phyloP scores from a whole-genome alignment of 805 yeast species.

The Kurtzmaniella cleridarum region DNA sequence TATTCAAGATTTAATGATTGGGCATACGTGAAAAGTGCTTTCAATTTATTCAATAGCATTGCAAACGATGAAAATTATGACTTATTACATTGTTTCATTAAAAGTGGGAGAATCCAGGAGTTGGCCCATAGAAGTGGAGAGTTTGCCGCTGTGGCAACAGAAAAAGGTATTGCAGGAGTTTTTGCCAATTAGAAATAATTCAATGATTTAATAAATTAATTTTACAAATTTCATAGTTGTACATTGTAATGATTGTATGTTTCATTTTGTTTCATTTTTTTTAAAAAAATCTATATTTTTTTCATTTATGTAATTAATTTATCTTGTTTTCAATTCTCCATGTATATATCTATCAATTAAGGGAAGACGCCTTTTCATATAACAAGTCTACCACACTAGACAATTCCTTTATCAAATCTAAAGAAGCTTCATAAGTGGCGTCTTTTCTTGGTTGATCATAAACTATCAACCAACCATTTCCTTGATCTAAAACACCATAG shows the following conservation, averaged over 20 bases:
- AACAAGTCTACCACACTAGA: constrained; percentile 83
- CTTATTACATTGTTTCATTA: constrained; percentile 56
- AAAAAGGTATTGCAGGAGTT: constrained; percentile 41
- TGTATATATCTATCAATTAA: constrained; percentile 44
- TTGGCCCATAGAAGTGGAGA: constrained; percentile 51
- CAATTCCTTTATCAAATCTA: constrained; percentile 82
- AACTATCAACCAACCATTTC: constrained; percentile 93
- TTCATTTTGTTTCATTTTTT: constrained; percentile 3
- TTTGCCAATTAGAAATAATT: constrained; percentile 16
- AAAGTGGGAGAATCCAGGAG: constrained; percentile 50
- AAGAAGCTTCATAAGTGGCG: constrained; percentile 80
- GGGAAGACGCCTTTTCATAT: constrained; percentile 86
- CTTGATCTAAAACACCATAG: constrained; percentile 95
- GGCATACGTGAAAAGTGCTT: constrained; percentile 50
- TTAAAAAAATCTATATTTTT: constrained; percentile 1
- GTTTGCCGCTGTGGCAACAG: constrained; percentile 48
- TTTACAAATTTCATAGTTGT: not conserved
- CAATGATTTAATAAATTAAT: not conserved
- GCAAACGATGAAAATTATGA: constrained; percentile 59
- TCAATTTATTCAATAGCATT: constrained; percentile 54
- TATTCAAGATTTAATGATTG: constrained; percentile 32
- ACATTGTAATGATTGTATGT: not conserved
- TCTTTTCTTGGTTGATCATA: constrained; percentile 87
- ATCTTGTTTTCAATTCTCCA: not conserved
- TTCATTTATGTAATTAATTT: not conserved